Evolutionary conservation across 441 rosid genomes (phyloP).

Genomic region (Erysimum pusillum): DNA sequence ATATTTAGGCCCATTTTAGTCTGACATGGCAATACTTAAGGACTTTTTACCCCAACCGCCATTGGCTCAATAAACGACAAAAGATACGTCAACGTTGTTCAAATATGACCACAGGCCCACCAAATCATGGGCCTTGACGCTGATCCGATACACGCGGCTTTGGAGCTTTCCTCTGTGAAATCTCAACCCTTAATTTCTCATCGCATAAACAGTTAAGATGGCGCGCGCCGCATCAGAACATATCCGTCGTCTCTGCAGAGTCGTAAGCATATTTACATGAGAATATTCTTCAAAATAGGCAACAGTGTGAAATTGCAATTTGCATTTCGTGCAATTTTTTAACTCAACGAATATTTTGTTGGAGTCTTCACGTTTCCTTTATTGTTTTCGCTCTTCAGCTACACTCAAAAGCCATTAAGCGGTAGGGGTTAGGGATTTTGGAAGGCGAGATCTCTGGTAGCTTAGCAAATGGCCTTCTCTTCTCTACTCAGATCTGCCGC

Average conservation of each 20-base stretch:
- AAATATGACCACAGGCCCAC: constrained; percentile 26
- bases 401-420: constrained; percentile 44
- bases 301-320: constrained; percentile 13
- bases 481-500: constrained; percentile 69
- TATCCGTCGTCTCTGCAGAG: constrained; percentile 10
- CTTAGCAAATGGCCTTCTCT: constrained; percentile 68
- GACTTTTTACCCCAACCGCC: neutral
- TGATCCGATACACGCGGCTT: constrained; percentile 15
- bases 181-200: constrained; percentile 27
- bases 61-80: neutral
- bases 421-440: constrained; percentile 19
- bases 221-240: constrained; percentile 7
- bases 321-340: constrained; percentile 9
- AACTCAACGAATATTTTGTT: constrained; percentile 24
- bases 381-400: constrained; percentile 28
- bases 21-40: constrained; percentile 22
- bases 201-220: neutral
- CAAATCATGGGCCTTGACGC: constrained; percentile 28
- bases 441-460: constrained; percentile 26
- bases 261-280: constrained; percentile 31
- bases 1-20: neutral
- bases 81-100: constrained; percentile 24
- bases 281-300: constrained; percentile 29
- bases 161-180: neutral
- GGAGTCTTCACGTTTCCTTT: constrained; percentile 18